Percentiles rank a stretch among this genome's conserved stretches.
These are phyloP conservation scores for Cyberlindnera veronae DNA, from an alignment of 805 yeast genomes.

Conservation along the genomic window DNA sequence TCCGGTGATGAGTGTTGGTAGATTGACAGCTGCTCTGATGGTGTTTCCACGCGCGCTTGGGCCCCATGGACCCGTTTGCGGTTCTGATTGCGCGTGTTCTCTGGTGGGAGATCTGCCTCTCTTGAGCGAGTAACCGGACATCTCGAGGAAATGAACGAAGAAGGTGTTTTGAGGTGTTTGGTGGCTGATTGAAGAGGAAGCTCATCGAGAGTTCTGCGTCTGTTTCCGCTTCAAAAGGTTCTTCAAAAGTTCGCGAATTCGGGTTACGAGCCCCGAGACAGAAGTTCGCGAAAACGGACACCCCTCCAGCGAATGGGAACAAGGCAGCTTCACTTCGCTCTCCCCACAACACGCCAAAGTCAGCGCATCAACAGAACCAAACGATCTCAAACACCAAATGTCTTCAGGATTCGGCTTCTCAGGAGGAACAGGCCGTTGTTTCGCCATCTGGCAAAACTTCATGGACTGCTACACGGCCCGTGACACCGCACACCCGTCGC, in stretches of 20 bases:
- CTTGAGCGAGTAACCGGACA: conserved; percentile 10
- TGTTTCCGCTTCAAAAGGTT: conserved; percentile 21
- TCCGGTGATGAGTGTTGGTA: conserved; percentile 44
- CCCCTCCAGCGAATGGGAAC: not conserved
- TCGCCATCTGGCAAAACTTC: conserved; percentile 41
- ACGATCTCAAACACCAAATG: conserved; percentile 18
- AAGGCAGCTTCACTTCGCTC: not conserved
- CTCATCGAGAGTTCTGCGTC: too few relatives aligned
- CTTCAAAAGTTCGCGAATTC: not conserved
- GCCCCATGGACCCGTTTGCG: conserved; percentile 15
- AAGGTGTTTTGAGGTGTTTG: not conserved
- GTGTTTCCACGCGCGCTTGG: conserved; percentile 13
- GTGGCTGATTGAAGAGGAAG: too few relatives aligned
- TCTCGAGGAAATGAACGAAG: not conserved
- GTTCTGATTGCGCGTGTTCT: not conserved
- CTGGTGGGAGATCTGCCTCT: conserved; percentile 15
- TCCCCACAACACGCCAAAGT: not conserved
- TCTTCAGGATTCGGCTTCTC: conserved; percentile 38
- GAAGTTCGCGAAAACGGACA: not conserved
- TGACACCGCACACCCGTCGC: conserved; percentile 31
- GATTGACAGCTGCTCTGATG: conserved; percentile 16
- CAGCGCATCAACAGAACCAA: not conserved
- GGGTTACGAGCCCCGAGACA: not conserved
- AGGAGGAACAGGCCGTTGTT: conserved; percentile 47
- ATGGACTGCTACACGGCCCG: conserved; percentile 44